phyloP scores from a whole-genome alignment of 495 filamentous ascomycete species.

The Entonaema liquescens region DNA sequence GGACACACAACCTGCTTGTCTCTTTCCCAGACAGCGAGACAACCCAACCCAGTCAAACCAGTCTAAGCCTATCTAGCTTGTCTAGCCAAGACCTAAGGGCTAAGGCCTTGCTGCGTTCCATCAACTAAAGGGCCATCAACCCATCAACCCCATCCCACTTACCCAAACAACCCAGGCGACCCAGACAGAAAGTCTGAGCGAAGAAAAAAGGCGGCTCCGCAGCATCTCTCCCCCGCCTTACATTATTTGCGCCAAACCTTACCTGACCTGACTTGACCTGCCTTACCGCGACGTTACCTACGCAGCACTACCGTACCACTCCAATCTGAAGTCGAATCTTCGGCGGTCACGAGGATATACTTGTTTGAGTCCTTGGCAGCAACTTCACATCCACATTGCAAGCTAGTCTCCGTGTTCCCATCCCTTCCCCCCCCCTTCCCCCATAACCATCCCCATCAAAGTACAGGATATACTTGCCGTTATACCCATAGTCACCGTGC shows the following conservation, averaged over 20 bases:
- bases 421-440: constrained; percentile 15
- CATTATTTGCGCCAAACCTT: constrained; percentile 42
- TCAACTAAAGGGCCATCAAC: not conserved
- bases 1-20: constrained; percentile 20
- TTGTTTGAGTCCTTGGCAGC: constrained; percentile 37
- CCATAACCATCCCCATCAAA: constrained; percentile 13
- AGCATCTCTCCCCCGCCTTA: constrained; percentile 42
- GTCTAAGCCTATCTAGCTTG: not conserved
- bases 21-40: not conserved
- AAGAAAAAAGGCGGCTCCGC: constrained; percentile 38
- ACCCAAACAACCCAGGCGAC: not conserved
- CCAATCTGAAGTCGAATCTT: constrained; percentile 38
- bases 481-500: constrained; percentile 36
- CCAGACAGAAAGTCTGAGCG: constrained; percentile 4
- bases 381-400: constrained; percentile 36
- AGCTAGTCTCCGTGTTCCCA: constrained; percentile 35
- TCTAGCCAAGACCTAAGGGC: not conserved
- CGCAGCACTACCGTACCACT: constrained; percentile 32
- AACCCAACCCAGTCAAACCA: not conserved
- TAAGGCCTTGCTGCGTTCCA: not conserved
- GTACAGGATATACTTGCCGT: constrained; percentile 33
- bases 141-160: constrained; percentile 4
- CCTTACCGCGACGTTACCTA: constrained; percentile 40
- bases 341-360: constrained; percentile 41
- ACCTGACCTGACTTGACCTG: constrained; percentile 33